A percentile compares a stretch with the other conserved stretches of the same genome.
These are phyloP conservation scores for Atractiella rhizophila DNA, from an alignment of 768 basidiomycete species.

Conservation along the genomic window DNA sequence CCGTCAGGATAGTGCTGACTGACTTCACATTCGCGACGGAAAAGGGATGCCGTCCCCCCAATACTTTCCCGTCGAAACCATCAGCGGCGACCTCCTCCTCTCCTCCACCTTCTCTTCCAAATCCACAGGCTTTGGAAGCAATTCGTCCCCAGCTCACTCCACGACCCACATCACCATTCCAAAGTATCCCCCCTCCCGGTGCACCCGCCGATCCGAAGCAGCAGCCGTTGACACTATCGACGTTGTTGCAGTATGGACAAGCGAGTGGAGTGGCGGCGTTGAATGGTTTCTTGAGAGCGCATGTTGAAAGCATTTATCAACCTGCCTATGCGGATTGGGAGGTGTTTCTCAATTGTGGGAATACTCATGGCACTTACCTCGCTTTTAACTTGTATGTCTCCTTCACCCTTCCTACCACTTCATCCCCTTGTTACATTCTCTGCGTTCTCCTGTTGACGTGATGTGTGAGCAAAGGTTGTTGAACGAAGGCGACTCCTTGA, in stretches of 20 bases:
- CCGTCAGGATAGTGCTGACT: too few relatives aligned
- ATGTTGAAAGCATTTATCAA: constrained; percentile 28
- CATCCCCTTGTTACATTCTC: too few relatives aligned
- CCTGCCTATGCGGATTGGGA: constrained; percentile 38
- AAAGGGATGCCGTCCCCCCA: constrained; percentile 8
- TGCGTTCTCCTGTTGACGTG: too few relatives aligned
- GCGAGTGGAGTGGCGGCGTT: constrained; percentile 36
- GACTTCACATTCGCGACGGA: too few relatives aligned
- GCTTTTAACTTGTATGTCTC: too few relatives aligned
- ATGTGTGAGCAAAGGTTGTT: constrained; percentile 34
- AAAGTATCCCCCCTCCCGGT: too few relatives aligned
- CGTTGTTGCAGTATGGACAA: constrained; percentile 12
- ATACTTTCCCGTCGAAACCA: constrained; percentile 9
- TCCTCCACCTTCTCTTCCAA: not conserved
- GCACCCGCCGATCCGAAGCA: too few relatives aligned
- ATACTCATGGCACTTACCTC: too few relatives aligned
- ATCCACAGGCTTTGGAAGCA: not conserved
- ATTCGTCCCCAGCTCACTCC: constrained; percentile 3
- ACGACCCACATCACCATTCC: constrained; percentile 29
- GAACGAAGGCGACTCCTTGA: constrained; percentile 30
- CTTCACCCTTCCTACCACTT: too few relatives aligned
- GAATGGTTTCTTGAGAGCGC: constrained; percentile 33
- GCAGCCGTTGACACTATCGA: not conserved
- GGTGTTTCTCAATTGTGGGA: too few relatives aligned
- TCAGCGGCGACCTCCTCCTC: not conserved